phyloP scores from a whole-genome alignment of 1,139 yeast genomes.

The Geotrichum restrictum region DNA sequence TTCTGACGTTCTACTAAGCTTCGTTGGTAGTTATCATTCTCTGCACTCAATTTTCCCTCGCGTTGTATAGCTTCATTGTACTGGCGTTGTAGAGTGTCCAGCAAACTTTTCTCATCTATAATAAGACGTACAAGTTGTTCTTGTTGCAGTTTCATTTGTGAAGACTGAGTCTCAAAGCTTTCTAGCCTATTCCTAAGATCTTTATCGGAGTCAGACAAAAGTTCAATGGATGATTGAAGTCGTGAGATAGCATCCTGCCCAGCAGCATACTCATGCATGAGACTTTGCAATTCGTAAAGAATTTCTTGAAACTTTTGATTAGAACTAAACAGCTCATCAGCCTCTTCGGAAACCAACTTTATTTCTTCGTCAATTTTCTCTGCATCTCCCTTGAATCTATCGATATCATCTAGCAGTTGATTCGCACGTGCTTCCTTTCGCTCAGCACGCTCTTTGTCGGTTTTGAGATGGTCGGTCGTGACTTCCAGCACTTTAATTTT shows the following conservation, averaged over 20 bases:
- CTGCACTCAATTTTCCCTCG: constrained; percentile 58
- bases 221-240: constrained; percentile 46
- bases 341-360: constrained; percentile 51
- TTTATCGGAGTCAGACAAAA: constrained; percentile 48
- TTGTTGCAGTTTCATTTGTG: constrained; percentile 30
- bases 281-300: constrained; percentile 58
- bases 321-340: constrained; percentile 63
- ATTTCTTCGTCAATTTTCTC: constrained; percentile 49
- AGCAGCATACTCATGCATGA: constrained; percentile 47
- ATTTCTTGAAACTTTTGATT: constrained; percentile 80
- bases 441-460: constrained; percentile 70
- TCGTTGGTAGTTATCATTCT: constrained; percentile 41
- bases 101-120: constrained; percentile 14
- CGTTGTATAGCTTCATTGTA: constrained; percentile 46
- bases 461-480: constrained; percentile 67
- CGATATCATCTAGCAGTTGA: constrained; percentile 46
- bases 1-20: constrained; percentile 32
- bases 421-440: constrained; percentile 52
- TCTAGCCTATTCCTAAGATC: constrained; percentile 49
- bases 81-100: constrained; percentile 24
- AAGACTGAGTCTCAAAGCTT: constrained; percentile 48
- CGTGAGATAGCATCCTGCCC: constrained; percentile 50
- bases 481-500: constrained; percentile 75
- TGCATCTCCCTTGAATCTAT: constrained; percentile 49
- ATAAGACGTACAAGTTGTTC: constrained; percentile 38